Evolutionary conservation across 2,329 filamentous ascomycete species (phyloP).

Genomic region (Paraphoma chrysanthemicola): DNA sequence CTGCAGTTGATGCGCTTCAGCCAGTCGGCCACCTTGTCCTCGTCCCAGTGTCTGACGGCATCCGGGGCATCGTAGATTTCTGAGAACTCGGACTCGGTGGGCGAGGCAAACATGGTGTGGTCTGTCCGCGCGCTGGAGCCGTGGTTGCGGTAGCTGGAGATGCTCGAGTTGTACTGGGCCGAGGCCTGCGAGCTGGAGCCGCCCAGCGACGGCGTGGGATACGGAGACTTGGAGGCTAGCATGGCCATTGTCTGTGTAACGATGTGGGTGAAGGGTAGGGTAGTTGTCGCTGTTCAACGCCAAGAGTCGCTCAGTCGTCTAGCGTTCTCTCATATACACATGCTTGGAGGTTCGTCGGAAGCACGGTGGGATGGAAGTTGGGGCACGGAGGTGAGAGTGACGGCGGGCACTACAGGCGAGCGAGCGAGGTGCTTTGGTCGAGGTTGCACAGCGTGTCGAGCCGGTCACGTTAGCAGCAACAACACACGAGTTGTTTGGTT

Average conservation of each 20-base stretch:
- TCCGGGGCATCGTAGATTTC: slow-evolving; percentile 76
- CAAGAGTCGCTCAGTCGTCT: not conserved
- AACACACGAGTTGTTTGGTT: not conserved
- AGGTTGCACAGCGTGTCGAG: slow-evolving; percentile 14
- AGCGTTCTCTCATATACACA: slow-evolving; percentile 2
- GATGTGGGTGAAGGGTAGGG: slow-evolving; percentile 1
- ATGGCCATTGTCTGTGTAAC: slow-evolving; percentile 67
- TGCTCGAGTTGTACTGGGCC: slow-evolving; percentile 43
- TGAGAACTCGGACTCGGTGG: slow-evolving; percentile 92
- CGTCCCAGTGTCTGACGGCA: slow-evolving; percentile 74
- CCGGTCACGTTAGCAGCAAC: slow-evolving; percentile 1
- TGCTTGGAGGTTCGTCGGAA: not conserved
- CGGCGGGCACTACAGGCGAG: slow-evolving; percentile 8
- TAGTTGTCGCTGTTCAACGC: not conserved
- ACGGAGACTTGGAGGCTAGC: slow-evolving; percentile 77
- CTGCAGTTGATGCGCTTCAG: slow-evolving; percentile 88
- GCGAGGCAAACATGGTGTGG: slow-evolving; percentile 72
- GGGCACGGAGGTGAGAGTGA: slow-evolving; percentile 4
- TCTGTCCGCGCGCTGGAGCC: slow-evolving; percentile 43
- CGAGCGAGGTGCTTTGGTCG: slow-evolving; percentile 10
- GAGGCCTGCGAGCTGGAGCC: slow-evolving; percentile 39
- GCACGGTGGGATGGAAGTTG: slow-evolving; percentile 4
- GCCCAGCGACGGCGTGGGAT: slow-evolving; percentile 62
- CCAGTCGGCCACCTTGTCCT: slow-evolving; percentile 90
- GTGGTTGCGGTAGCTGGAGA: slow-evolving; percentile 46